phyloP scores from a whole-genome alignment of 306 rosid species.

The Medicago ruthenica region DNA sequence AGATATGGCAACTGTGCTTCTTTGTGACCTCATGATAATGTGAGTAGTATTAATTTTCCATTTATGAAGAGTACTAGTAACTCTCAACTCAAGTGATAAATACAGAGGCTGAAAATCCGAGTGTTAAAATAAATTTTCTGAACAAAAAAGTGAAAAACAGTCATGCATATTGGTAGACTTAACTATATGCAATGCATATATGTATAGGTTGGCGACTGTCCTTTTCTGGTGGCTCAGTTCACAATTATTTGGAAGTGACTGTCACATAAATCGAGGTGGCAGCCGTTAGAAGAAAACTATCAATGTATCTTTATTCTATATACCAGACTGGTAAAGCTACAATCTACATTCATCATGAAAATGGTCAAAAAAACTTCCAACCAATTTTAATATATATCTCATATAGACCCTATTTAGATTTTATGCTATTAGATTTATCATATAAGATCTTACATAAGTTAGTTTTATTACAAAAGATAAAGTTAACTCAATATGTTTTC shows the following conservation, averaged over 20 bases:
- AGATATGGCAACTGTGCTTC: conserved; percentile 27
- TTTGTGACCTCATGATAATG: not conserved
- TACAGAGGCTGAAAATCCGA: not conserved
- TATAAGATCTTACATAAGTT: no score
- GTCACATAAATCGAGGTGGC: conserved; percentile 25
- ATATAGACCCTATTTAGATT: no score
- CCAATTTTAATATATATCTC: no score
- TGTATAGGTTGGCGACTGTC: conserved; percentile 31
- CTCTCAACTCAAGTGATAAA: no score
- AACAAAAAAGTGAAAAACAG: not conserved
- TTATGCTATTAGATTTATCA: no score
- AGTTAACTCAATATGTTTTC: no score
- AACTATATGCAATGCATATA: not conserved
- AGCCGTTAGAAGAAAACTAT: conserved; percentile 31
- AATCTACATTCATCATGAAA: conserved; percentile 1
- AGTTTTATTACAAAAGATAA: no score
- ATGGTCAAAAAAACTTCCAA: no score
- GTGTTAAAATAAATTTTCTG: not conserved
- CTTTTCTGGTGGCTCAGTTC: conserved; percentile 1
- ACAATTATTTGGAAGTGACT: conserved; percentile 35
- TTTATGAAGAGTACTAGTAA: not conserved
- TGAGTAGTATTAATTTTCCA: conserved; percentile 6
- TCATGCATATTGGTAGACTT: not conserved
- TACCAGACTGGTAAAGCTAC: not conserved
- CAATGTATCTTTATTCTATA: conserved; percentile 41